phyloP scores from a whole-genome alignment of 441 rosid genomes.

The Aleurites moluccanus region DNA sequence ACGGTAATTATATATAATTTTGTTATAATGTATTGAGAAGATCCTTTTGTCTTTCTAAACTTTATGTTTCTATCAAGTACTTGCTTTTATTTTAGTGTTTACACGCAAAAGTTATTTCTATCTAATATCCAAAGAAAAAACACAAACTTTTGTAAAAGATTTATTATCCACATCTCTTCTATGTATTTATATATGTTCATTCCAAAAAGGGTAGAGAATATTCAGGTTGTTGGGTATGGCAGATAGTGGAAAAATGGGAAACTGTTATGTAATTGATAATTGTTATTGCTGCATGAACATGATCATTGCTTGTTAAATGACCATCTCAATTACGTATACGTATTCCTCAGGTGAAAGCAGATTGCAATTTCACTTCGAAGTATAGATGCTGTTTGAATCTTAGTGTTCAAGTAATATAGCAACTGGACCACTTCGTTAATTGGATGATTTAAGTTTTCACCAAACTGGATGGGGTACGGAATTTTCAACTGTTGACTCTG shows the following conservation, averaged over 20 bases:
- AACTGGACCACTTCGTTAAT: not conserved
- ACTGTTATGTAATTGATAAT: not conserved
- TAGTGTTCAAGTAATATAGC: not conserved
- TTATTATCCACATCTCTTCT: not conserved
- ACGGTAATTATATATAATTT: not conserved
- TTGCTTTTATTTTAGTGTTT: not conserved
- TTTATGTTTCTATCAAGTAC: slow-evolving; percentile 1
- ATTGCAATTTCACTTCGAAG: not conserved
- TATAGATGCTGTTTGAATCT: not conserved
- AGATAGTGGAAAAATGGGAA: not conserved
- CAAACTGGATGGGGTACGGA: too few relatives aligned
- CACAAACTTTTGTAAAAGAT: not conserved
- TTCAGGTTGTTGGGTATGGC: slow-evolving; percentile 24
- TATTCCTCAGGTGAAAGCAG: not conserved
- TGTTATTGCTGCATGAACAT: not conserved
- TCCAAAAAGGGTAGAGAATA: slow-evolving; percentile 13
- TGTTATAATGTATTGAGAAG: too few relatives aligned
- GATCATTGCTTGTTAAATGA: not conserved
- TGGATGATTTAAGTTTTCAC: too few relatives aligned
- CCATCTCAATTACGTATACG: slow-evolving; percentile 7
- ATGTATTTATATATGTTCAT: not conserved
- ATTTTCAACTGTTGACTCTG: too few relatives aligned
- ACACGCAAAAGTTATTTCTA: not conserved
- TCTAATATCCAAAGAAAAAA: too few relatives aligned
- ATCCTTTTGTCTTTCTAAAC: not conserved